Base-by-base conservation (phyloP, 768 basidiomycete genomes). In the Pleurotus ostreatus region DNA sequence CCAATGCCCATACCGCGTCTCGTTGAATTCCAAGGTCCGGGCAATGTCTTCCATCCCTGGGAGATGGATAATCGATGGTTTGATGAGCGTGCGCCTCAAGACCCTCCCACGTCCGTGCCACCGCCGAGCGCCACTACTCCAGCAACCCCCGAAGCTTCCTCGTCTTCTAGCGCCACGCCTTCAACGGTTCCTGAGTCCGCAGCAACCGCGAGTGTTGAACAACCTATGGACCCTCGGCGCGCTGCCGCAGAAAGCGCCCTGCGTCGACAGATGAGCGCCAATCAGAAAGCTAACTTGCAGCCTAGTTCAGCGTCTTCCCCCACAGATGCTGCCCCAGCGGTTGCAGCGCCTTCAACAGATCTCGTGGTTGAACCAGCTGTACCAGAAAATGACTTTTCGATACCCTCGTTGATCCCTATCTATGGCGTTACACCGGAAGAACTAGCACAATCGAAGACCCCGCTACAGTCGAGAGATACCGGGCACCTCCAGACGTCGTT, bases 1-100 rank as follows among this genome's bases (percentile, higher is more conserved):
- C 66, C 65, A 22, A 71, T 73, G 22, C 77, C 76, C 3, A 70
- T 81, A 4, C 87, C 85, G 1, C 77, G 75, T 26, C 85, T 83
- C 59, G 62, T 74, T 57, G 86, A 88, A 11, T 88, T 89, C 61
- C 74, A 76, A 39, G 86, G 84, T 7, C 86, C 85, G 7, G 79
- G 78, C 37, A 82, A 80, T 16, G 76, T 70, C n/a, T 88, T 85
- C 84, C 83, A 83, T 55, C 78, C 77, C 20, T 89, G 86, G 86
- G 41, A 66, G 68, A 30, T 58, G 56, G 57, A 58, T 46, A 46
- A 45, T 12, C 45, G 57, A 38, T 60, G 60, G 60, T 58, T 60
- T 44, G 73, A 72, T 49, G 71, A 63, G 5, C 71, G 59, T 40
- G 46, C 55, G 48, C 61, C 43, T 23, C 52, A 61, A 22, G 43